Evolutionary conservation across 805 yeast genomes (phyloP).

Genomic region (Candida hungchunana): DNA sequence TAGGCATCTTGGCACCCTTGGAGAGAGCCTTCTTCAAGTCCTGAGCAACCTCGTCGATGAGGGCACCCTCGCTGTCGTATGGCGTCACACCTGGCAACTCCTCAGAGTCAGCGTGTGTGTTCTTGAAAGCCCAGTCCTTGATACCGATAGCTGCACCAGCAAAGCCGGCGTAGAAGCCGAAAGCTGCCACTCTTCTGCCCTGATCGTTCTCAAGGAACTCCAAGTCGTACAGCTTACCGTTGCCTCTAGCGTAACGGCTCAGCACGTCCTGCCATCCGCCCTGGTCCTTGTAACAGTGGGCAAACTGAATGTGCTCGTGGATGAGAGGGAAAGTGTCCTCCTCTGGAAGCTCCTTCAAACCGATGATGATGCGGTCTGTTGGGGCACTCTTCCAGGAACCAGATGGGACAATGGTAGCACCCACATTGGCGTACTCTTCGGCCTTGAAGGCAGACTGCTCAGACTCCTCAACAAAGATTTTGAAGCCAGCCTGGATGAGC

Average conservation of each 20-base stretch:
- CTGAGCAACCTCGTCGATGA: slow-evolving; percentile 66
- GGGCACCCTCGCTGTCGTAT: slow-evolving; percentile 71
- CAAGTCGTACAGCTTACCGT: slow-evolving; percentile 86
- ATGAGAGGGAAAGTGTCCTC: slow-evolving; percentile 82
- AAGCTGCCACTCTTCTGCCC: slow-evolving; percentile 99
- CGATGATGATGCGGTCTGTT: slow-evolving; percentile 80
- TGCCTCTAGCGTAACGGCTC: slow-evolving; percentile 84
- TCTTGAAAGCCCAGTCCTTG: slow-evolving; percentile 92
- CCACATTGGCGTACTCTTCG: slow-evolving; percentile 72
- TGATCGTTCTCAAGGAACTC: slow-evolving; percentile 91
- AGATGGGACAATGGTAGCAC: slow-evolving; percentile 85
- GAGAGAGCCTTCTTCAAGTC: slow-evolving; percentile 55
- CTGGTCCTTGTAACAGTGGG: slow-evolving; percentile 97
- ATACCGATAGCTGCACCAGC: slow-evolving; percentile 99
- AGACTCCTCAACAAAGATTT: slow-evolving; percentile 83
- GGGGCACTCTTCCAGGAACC: slow-evolving; percentile 96
- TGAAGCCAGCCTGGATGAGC: slow-evolving; percentile 82
- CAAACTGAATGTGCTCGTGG: slow-evolving; percentile 97
- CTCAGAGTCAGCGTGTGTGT: slow-evolving; percentile 58
- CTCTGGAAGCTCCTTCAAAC: slow-evolving; percentile 94
- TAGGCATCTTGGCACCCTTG: slow-evolving; percentile 66
- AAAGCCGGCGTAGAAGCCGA: slow-evolving; percentile 99
- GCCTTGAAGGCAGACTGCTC: slow-evolving; percentile 75
- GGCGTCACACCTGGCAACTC: slow-evolving; percentile 79
- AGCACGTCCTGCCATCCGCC: slow-evolving; percentile 95